These are phyloP conservation scores for Cercospora beticola DNA, from an alignment of 2,329 filamentous ascomycete genomes.

Conservation along the genomic window DNA sequence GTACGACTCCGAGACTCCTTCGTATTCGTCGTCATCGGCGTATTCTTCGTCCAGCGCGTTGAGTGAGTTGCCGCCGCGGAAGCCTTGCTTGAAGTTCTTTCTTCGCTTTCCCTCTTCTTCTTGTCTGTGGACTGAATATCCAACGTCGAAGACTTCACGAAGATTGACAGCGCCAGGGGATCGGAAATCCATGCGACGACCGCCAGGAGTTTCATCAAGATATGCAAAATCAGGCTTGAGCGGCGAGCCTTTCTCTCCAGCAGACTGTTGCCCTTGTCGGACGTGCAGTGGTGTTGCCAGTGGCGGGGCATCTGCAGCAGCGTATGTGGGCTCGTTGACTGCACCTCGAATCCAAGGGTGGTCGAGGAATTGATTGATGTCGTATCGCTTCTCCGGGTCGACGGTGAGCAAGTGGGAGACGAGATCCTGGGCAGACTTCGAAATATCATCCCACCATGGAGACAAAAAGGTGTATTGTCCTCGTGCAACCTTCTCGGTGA, in stretches of 20 bases:
- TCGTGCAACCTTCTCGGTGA: constrained; percentile 95
- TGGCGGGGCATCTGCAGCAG: constrained; percentile 68
- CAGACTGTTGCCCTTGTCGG: constrained; percentile 53
- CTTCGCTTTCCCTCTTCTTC: constrained; percentile 93
- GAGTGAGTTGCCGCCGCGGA: constrained; percentile 60
- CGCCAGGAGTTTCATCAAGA: constrained; percentile 58
- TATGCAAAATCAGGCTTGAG: constrained; percentile 55
- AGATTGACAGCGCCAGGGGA: constrained; percentile 93
- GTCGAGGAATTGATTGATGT: constrained; percentile 86
- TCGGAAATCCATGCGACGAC: constrained; percentile 80
- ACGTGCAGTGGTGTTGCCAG: constrained; percentile 64
- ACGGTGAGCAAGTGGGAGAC: constrained; percentile 92
- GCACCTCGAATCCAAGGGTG: constrained; percentile 88
- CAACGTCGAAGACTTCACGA: constrained; percentile 94
- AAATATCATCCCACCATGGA: constrained; percentile 99
- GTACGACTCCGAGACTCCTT: constrained; percentile 57
- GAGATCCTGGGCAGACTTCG: constrained; percentile 87
- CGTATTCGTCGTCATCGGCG: constrained; percentile 65
- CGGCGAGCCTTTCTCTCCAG: constrained; percentile 36
- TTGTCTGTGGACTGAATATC: constrained; percentile 95
- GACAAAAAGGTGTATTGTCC: constrained; percentile 97
- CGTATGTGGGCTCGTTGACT: constrained; percentile 61
- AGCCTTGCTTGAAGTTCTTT: constrained; percentile 75
- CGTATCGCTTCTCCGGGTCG: constrained; percentile 91
- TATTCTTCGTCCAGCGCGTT: constrained; percentile 65